Evolutionary conservation across 2,329 filamentous ascomycete genomes (phyloP), one percentile per base, ranked within the genome.

Genomic region (Neofusicoccum laricinum): DNA sequence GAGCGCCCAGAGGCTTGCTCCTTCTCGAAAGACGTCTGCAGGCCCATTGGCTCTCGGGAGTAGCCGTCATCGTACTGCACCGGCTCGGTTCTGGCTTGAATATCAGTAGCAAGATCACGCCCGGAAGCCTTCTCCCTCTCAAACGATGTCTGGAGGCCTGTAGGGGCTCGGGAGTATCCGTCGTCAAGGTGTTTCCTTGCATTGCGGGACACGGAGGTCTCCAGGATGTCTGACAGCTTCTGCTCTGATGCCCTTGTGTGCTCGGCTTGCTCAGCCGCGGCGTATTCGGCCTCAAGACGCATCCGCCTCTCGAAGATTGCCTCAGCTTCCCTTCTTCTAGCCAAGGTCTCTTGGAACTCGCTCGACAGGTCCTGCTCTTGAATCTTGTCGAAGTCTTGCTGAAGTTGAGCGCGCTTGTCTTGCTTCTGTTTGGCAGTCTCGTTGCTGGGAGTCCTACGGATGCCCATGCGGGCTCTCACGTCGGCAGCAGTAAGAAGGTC

Each of bases 401-500:
- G 73, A 15, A 77, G 64, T 12, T 64, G 53, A 68, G 69, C 66
- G 67, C 67, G 51, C 69, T 70, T 45, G 51, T 65, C 66, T 61
- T 66, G 36, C 66, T 38, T 68, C 69, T 21, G 70, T 68, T 34
- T 61, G 25, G 21, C 45, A 61, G n/a, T 49, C 7, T 30, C 25
- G 5, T 30, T 30, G 25, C 25, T 30, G 5, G 25, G 25, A 30
- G 5, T 30, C 25, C 53, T 75, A 14, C 61, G 61, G 59, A 74
- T 73, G n/a, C 76, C 76, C 73, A 81, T 80, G 15, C 74, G 73
- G 34, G 79, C 78, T 30, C 79, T 75, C n/a, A 81, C 74, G 21
- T 77, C 72, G 12, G 72, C 73, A 4, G 79, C 77, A 53, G 73
- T 80, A 32, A 82, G 69, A 6, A 75, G 70, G 53, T 82, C 79